These are phyloP conservation scores for Plasmodium vivax DNA, from an alignment of 169 alveolate species.

Conservation along the genomic window DNA sequence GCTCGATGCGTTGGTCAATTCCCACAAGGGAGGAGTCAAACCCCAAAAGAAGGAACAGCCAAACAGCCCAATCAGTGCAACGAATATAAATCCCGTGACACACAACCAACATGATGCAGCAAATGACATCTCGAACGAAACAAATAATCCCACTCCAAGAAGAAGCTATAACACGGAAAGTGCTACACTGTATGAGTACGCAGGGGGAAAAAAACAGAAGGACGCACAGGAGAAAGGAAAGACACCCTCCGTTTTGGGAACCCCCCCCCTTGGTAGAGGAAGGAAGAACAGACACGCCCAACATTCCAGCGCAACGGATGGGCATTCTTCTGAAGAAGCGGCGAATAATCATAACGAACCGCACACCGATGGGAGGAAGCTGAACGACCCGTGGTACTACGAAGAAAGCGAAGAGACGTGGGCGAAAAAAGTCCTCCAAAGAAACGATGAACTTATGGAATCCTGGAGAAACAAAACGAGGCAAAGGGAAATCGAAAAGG, in stretches of 20 bases:
- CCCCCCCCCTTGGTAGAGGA: background rate
- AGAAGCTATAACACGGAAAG: background rate
- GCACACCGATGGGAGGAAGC: constrained; percentile 41
- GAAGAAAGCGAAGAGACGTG: constrained; percentile 77
- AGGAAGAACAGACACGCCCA: constrained; percentile 30
- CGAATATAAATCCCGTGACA: background rate
- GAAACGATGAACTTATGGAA: constrained; percentile 80
- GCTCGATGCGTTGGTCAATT: background rate
- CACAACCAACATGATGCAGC: background rate
- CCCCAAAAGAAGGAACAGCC: background rate
- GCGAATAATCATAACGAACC: constrained; percentile 7
- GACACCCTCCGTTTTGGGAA: background rate
- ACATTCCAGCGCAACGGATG: background rate
- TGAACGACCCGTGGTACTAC: constrained; percentile 34
- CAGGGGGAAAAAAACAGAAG: background rate
- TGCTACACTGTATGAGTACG: background rate
- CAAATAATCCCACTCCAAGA: background rate
- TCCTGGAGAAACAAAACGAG: constrained; percentile 79
- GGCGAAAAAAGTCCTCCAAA: constrained; percentile 75
- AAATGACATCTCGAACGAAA: background rate
- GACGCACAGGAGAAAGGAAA: background rate
- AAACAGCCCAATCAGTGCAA: background rate
- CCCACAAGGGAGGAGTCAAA: background rate
- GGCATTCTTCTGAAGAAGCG: constrained; percentile 4
- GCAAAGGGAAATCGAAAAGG: constrained; percentile 68